Conservation (phyloP, 2,329 filamentous ascomycete genomes). For the Ascochyta viciae-villosae region DNA sequence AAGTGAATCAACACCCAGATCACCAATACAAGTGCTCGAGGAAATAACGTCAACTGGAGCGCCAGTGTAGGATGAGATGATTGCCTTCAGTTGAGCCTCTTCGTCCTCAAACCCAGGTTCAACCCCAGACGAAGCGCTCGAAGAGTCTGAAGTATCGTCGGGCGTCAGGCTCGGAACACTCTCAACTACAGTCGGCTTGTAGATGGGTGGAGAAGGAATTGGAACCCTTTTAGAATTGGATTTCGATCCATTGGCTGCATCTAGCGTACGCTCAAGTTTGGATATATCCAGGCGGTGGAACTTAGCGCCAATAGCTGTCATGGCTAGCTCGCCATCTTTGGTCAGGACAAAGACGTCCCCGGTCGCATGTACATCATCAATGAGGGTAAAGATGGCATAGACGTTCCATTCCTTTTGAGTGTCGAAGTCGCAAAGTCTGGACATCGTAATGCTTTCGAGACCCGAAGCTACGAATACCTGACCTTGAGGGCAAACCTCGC, state of each 20-base stretch:
- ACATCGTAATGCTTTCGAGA: constrained; percentile 21
- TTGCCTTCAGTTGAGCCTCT: too few species aligned
- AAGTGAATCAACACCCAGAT: constrained; percentile 29
- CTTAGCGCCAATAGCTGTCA: constrained; percentile 18
- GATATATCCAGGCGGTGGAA: constrained; percentile 23
- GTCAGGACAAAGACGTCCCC: constrained; percentile 22
- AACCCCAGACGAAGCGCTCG: too few species aligned
- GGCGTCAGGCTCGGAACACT: too few species aligned
- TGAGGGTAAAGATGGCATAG: neutral
- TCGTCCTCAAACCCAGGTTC: too few species aligned
- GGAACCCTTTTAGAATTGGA: too few species aligned
- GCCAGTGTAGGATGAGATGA: too few species aligned
- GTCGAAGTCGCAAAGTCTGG: constrained; percentile 17
- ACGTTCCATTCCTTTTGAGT: constrained; percentile 5
- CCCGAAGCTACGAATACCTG: constrained; percentile 25
- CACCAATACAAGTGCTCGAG: neutral
- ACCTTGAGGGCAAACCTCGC: constrained; percentile 11
- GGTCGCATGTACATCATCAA: constrained; percentile 7
- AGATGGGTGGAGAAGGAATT: too few species aligned
- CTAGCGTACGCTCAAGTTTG: constrained; percentile 16
- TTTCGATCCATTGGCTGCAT: neutral
- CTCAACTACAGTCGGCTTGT: too few species aligned
- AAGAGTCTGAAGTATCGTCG: too few species aligned
- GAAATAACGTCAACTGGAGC: too few species aligned
- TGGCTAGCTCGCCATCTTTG: constrained; percentile 5